Conservation (phyloP, 1,284 basidiomycete species). For the Melanopsichium pennsylvanicum region DNA sequence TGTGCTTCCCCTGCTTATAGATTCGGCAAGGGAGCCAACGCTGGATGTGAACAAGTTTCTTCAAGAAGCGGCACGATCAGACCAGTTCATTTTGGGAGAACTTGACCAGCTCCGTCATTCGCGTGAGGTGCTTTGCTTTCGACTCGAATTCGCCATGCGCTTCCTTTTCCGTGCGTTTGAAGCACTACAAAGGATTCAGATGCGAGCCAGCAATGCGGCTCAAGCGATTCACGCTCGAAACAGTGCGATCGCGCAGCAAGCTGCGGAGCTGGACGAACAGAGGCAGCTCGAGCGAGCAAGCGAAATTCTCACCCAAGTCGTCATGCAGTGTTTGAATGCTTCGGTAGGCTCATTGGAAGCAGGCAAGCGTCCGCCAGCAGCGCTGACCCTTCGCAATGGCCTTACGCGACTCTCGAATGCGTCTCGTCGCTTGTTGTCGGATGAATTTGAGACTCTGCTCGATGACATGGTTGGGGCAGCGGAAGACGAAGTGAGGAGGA, state of each 20-base stretch:
- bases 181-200: slow-evolving; percentile 32
- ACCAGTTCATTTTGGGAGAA: slow-evolving; percentile 25
- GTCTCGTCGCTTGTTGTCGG: slow-evolving; percentile 23
- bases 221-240: slow-evolving; percentile 29
- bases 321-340: slow-evolving; percentile 38
- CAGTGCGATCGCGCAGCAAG: slow-evolving; percentile 11
- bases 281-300: slow-evolving; percentile 25
- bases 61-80: slow-evolving; percentile 19
- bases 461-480: slow-evolving; percentile 38
- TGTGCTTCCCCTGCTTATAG: slow-evolving; percentile 21
- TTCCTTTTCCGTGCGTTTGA: slow-evolving; percentile 34
- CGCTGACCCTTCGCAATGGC: slow-evolving; percentile 24
- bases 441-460: slow-evolving; percentile 40
- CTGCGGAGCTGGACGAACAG: slow-evolving; percentile 39
- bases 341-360: slow-evolving; percentile 23
- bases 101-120: slow-evolving; percentile 18
- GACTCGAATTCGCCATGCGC: slow-evolving; percentile 28
- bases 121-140: slow-evolving; percentile 29
- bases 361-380: slow-evolving; percentile 6
- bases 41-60: slow-evolving; percentile 21
- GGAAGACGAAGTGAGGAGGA: slow-evolving; percentile 23
- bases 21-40: background rate
- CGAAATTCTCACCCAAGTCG: slow-evolving; percentile 40
- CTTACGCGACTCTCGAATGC: slow-evolving; percentile 35
- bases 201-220: slow-evolving; percentile 18